These are phyloP conservation scores for Croton laevigatus DNA, from an alignment of 441 rosid genomes.

Conservation along the genomic window DNA sequence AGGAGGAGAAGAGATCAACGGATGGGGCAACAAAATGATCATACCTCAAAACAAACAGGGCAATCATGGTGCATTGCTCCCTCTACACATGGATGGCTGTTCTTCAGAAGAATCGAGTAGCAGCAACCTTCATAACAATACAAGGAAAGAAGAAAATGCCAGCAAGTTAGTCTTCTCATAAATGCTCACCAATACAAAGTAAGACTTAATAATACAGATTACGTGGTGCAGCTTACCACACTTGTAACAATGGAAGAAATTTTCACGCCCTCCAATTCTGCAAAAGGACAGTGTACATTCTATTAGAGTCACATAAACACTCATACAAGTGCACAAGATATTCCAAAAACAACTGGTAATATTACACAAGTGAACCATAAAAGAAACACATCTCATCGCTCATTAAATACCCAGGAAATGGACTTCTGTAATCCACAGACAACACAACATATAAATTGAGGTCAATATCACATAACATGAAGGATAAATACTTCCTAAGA, in stretches of 20 bases:
- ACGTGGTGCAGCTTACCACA: conserved; percentile 59
- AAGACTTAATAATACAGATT: not conserved
- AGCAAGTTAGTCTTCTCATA: not conserved
- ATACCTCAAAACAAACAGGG: conserved; percentile 91
- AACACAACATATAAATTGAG: not conserved
- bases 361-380: not conserved
- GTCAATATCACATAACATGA: not conserved
- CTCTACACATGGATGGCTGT: conserved; percentile 82
- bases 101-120: conserved; percentile 58
- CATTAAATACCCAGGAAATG: not conserved
- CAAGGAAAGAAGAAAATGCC: not conserved
- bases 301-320: not conserved
- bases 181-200: not conserved
- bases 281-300: conserved; percentile 3
- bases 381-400: not conserved
- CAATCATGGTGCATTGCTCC: conserved; percentile 97
- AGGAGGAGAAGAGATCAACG: not conserved
- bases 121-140: conserved; percentile 60
- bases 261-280: conserved; percentile 81
- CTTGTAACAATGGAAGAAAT: conserved; percentile 86
- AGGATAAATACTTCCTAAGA: not conserved
- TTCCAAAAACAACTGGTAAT: not conserved
- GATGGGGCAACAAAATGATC: not conserved
- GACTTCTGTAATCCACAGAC: not conserved
- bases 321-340: too few species aligned